Evolutionary conservation across 2,329 filamentous ascomycete genomes (phyloP), one percentile per base, ranked within the genome.

Genomic region (Ophiostoma piceae): DNA sequence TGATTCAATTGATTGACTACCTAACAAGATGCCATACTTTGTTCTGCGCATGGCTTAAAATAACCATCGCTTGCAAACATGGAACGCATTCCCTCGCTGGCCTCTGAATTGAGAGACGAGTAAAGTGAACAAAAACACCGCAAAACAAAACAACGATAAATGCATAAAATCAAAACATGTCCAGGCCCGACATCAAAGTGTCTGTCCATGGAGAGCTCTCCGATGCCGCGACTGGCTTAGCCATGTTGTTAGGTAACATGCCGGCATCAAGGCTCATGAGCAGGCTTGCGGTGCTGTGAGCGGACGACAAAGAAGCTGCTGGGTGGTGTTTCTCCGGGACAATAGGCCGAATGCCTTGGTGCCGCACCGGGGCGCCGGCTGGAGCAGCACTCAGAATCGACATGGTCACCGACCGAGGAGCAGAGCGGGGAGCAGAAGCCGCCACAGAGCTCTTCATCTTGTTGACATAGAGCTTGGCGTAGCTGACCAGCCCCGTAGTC

Each of bases 401-500:
- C 16, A n/a, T 9, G 9, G 60, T 16, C 3, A 32, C 60, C 16
- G 29, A 37, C 60, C 19, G 29, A 7, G 62, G 32, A 9, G 62
- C 22, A 11, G 57, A 62, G 14, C 57, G 57, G 22, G 57, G 57
- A 8, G 57, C 57, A 7, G 26, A 7, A 37, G 65, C 54, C 11
- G 11, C n/a, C 19, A 19, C 26, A 11, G 60, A 37, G 22, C 35
- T 43, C 35, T 29, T 41, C 35, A 60, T 26, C 54, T 43, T 60
- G 4, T 43, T 5, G n/a, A n/a, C 6, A 14, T 11, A 14, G 1
- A 62, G 65, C 57, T 69, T 66, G 2, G 73, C 60, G 9, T 68
- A 74, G 4, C 68, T 62, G 0, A 68, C 73, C 3, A 74, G 66
- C 1, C 73, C 73, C 5, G 71, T 70, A 0, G 69, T 71, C 9